phyloP scores from a whole-genome alignment of 2,329 filamentous ascomycete genomes.

The Pseudogymnoascus sp. region DNA sequence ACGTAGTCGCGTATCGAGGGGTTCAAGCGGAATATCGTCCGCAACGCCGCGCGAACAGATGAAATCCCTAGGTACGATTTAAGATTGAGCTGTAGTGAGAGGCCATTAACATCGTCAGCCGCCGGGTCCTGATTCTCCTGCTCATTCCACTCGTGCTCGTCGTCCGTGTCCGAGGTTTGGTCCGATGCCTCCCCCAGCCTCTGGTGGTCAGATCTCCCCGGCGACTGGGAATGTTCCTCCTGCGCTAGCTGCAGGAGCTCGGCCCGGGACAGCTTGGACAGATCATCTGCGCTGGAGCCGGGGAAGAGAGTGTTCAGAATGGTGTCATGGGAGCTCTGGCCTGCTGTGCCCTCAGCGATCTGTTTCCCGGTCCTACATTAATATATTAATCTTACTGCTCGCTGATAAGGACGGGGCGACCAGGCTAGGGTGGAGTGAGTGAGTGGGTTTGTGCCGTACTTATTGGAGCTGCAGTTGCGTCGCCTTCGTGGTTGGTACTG shows the following conservation, averaged over 20 bases:
- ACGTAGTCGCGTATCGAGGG: not conserved
- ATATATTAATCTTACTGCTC: not conserved
- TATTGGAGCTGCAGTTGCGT: slow-evolving; percentile 7
- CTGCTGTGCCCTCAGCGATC: not conserved
- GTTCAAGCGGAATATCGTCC: not conserved
- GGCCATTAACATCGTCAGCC: not conserved
- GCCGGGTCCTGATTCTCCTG: not conserved
- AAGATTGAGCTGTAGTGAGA: not conserved
- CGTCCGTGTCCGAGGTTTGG: not conserved
- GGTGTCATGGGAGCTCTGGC: not conserved
- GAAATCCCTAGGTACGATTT: slow-evolving; percentile 3
- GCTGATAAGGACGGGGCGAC: not conserved
- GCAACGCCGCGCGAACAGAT: not conserved
- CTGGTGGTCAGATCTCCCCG: not conserved
- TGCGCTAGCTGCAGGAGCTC: not conserved
- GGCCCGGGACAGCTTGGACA: not conserved
- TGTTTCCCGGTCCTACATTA: slow-evolving; percentile 4
- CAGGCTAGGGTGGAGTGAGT: slow-evolving; percentile 1
- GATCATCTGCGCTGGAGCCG: slow-evolving; percentile 1
- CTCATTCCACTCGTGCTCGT: slow-evolving; percentile 2
- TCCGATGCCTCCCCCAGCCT: not conserved
- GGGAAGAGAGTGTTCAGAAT: slow-evolving; percentile 9
- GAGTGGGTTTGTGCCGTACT: not conserved
- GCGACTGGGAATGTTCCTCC: not conserved
- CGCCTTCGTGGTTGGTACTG: slow-evolving; percentile 7